Evolutionary conservation across 2,329 filamentous ascomycete species (phyloP).

Genomic region (Aspergillus sclerotialis): DNA sequence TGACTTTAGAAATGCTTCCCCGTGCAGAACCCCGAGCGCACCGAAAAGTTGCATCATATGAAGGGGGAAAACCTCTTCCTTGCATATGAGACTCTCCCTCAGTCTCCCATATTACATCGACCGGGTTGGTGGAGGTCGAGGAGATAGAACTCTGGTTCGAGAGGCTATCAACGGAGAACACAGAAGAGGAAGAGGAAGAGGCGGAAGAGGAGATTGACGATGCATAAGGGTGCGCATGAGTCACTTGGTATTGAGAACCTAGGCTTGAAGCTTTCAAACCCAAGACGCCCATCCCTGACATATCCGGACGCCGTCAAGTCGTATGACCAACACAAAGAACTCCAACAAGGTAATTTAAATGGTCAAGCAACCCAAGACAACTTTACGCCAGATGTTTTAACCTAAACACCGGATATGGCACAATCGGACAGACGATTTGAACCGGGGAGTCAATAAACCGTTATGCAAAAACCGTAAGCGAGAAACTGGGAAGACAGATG

Average conservation of each 20-base stretch:
- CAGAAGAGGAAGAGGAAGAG: conserved; percentile 67
- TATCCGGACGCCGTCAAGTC: conserved; percentile 27
- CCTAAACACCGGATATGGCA: conserved; percentile 9
- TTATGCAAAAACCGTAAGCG: conserved; percentile 26
- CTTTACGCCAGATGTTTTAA: conserved; percentile 4
- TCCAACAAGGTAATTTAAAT: conserved; percentile 12
- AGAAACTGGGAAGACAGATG: conserved; percentile 21
- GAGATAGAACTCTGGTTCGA: conserved; percentile 65
- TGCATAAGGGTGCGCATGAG: conserved; percentile 53
- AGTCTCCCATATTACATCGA: conserved; percentile 45
- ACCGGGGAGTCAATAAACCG: conserved; percentile 22
- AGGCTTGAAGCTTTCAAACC: conserved; percentile 35
- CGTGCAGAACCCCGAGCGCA: conserved; percentile 20
- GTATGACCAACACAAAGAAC: conserved; percentile 12
- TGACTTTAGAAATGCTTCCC: conserved; percentile 20
- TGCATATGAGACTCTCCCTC: conserved; percentile 22
- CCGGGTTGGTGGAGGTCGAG: conserved; percentile 57
- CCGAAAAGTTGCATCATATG: conserved; percentile 14
- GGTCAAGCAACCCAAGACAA: conserved; percentile 7
- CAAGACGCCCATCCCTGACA: conserved; percentile 39
- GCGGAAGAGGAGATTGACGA: conserved; percentile 66
- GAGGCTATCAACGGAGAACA: conserved; percentile 63
- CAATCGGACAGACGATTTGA: conserved; percentile 9
- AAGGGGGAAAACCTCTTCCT: conserved; percentile 17
- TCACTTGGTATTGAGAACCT: conserved; percentile 27